Base-by-base conservation (phyloP, 306 rosid genomes). In the Acmispon strigosus region DNA sequence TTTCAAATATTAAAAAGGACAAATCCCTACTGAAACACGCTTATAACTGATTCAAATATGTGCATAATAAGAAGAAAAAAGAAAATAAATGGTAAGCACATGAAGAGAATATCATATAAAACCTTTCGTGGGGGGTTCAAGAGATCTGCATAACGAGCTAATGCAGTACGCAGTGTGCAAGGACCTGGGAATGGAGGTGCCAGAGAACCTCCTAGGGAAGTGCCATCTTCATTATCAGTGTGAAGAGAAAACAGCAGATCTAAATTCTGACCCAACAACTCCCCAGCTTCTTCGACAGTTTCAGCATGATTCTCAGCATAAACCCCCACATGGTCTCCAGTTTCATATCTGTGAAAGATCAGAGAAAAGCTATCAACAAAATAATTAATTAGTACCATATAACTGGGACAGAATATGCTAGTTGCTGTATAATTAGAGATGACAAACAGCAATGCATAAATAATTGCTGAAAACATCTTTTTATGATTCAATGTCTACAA, bases 291-390 rank as follows among this genome's bases (percentile, higher is more conserved):
- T 82, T 87, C 92, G 67, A 91, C 88, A 45, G 84, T 86, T 82
- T 91, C 97, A 73, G 73, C 81, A 67, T 80, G 81, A 70, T 95
- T 95, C 50, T 90, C 96, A 59, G 84, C 88, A 82, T 86, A 91
- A 58, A 95, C 97, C 72, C 99, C 99, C 70, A 86, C 96, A 36
- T 95, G 99, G 77, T 95, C 99, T 76, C 99, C 99, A 62, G 96
- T 95, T 79, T 95, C 99, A 39, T 95, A 95, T 60, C 97, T 95
- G 87, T 66, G 62, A 69, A 78, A 76, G 50, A 72, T 32, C 49
- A 73, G 69, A 80, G 10, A 36, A 54, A 58, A 61, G 50, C 48
- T 66, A 70, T 60, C 65, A 70, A 13, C 41, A 48, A 65, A 48
- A 34, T 56, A 61, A 59, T 57, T 60, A 11, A 50, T 63, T 37